Evolutionary conservation across 495 filamentous ascomycete species (phyloP).

Genomic region (Ramalina peruviana): DNA sequence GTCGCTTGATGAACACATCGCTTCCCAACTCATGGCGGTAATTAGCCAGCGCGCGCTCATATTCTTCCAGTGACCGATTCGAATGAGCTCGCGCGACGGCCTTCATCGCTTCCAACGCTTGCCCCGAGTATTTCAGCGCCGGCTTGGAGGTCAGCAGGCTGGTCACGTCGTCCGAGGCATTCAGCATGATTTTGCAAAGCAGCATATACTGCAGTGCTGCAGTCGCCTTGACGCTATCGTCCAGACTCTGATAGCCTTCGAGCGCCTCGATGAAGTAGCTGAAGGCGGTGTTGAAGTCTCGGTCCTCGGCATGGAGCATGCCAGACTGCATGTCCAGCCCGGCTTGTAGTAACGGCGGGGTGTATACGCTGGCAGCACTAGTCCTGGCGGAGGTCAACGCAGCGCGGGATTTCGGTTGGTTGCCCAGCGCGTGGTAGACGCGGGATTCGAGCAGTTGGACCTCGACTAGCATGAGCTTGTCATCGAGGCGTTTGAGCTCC

Average conservation of each 20-base stretch:
- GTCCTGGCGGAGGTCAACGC: constrained; percentile 90
- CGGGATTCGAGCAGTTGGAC: constrained; percentile 94
- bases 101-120: constrained; percentile 96
- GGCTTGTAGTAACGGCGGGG: constrained; percentile 85
- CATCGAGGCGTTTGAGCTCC: constrained; percentile 93
- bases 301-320: constrained; percentile 95
- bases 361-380: constrained; percentile 91
- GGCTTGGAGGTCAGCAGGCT: constrained; percentile 85
- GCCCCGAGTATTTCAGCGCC: constrained; percentile 86
- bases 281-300: constrained; percentile 95
- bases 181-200: constrained; percentile 98
- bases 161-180: constrained; percentile 89
- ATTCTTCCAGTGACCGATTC: constrained; percentile 89
- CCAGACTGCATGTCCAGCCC: constrained; percentile 97
- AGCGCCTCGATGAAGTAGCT: constrained; percentile 99
- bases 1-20: constrained; percentile 89
- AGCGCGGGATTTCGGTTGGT: constrained; percentile 89
- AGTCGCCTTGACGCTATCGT: constrained; percentile 71
- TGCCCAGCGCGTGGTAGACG: constrained; percentile 94
- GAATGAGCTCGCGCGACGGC: constrained; percentile 89
- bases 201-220: constrained; percentile 98
- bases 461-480: constrained; percentile 97
- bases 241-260: constrained; percentile 89
- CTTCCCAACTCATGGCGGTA: constrained; percentile 85
- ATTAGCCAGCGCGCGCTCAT: constrained; percentile 76